These are phyloP conservation scores for Mycena galopus DNA, from an alignment of 768 basidiomycete genomes.

Conservation along the genomic window DNA sequence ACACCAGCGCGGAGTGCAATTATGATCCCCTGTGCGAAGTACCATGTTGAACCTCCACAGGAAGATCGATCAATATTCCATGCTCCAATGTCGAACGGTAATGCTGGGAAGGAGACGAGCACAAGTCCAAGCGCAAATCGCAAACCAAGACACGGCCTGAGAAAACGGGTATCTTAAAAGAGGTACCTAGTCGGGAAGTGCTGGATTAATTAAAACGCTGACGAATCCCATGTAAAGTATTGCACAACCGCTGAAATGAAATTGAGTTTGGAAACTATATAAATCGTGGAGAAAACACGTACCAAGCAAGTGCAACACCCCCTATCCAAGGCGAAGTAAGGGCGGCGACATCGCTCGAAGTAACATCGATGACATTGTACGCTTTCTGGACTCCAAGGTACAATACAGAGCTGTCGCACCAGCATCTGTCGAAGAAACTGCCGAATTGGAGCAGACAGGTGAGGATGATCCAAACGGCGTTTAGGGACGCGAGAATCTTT, in stretches of 20 bases:
- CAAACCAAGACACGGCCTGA: background rate
- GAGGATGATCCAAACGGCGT: slow-evolving; percentile 43
- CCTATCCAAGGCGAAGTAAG: slow-evolving; percentile 30
- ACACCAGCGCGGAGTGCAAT: no score
- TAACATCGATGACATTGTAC: slow-evolving; percentile 42
- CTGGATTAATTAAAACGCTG: slow-evolving; percentile 27
- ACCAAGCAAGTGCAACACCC: slow-evolving; percentile 28
- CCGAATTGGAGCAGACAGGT: slow-evolving; percentile 44
- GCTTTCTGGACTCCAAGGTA: slow-evolving; percentile 28
- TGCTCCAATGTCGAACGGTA: no score
- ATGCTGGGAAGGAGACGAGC: background rate
- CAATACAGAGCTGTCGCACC: slow-evolving; percentile 43
- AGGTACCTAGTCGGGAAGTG: slow-evolving; percentile 27
- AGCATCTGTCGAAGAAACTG: slow-evolving; percentile 43
- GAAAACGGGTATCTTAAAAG: background rate
- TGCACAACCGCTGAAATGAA: slow-evolving; percentile 29
- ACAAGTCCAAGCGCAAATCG: background rate
- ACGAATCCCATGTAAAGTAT: slow-evolving; percentile 28
- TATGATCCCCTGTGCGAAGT: background rate
- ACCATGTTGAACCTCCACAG: background rate
- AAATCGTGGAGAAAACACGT: background rate
- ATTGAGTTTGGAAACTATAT: background rate
- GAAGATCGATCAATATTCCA: background rate
- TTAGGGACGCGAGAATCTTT: slow-evolving; percentile 41
- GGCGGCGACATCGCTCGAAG: slow-evolving; percentile 5